Conservation (phyloP, 2,329 filamentous ascomycete genomes). For the Talaromyces rugulosus region DNA sequence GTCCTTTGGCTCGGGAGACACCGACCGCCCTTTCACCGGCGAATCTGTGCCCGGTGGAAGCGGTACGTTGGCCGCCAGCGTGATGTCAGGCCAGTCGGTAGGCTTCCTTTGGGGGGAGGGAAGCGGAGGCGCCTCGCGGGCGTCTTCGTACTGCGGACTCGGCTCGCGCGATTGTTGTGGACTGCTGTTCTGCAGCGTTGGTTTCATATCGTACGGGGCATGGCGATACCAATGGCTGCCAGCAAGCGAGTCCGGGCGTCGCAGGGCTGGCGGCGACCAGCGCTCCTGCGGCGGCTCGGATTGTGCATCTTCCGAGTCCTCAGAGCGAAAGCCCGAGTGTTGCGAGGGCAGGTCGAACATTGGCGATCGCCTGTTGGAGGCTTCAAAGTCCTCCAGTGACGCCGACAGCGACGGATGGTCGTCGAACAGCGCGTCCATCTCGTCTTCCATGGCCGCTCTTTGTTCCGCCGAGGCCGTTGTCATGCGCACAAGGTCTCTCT, state of each 20-base stretch:
- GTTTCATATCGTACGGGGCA: constrained; percentile 46
- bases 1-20: constrained; percentile 44
- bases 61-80: constrained; percentile 54
- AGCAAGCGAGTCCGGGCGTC: constrained; percentile 43
- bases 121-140: constrained; percentile 39
- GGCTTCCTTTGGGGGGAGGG: constrained; percentile 22
- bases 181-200: constrained; percentile 36
- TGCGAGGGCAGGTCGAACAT: constrained; percentile 54
- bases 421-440: constrained; percentile 50
- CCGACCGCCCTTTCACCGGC: constrained; percentile 54
- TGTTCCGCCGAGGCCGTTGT: constrained; percentile 23
- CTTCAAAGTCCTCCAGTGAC: constrained; percentile 60
- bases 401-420: constrained; percentile 58
- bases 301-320: constrained; percentile 42
- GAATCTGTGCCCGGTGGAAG: constrained; percentile 52
- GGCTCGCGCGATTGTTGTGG: constrained; percentile 53
- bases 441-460: constrained; percentile 39
- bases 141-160: constrained; percentile 59
- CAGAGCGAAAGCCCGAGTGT: constrained; percentile 61
- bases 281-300: constrained; percentile 41
- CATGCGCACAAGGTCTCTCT: neutral
- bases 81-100: constrained; percentile 44
- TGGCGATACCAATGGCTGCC: constrained; percentile 55
- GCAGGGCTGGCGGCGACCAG: constrained; percentile 65
- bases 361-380: constrained; percentile 49